Evolutionary conservation across 352 stramenopile genomes (phyloP).

Genomic region (Globisporangium okanoganense): DNA sequence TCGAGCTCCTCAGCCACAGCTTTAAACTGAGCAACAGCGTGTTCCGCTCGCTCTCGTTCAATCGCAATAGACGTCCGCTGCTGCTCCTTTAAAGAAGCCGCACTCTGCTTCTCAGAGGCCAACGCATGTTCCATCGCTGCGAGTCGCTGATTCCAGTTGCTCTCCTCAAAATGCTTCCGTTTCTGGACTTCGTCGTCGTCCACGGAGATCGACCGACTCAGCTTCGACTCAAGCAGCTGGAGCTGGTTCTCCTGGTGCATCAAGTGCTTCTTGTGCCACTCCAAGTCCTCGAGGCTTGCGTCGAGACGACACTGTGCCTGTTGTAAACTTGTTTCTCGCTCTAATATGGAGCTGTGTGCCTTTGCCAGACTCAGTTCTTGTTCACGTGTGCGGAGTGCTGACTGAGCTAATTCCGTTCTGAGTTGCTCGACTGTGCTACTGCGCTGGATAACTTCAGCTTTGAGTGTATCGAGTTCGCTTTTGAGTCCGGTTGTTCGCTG

Average conservation of each 20-base stretch:
- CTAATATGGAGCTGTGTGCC: neutral
- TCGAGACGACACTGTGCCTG: slow-evolving; percentile 22
- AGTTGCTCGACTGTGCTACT: neutral
- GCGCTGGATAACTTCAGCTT: neutral
- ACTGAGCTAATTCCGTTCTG: neutral
- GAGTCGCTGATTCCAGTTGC: slow-evolving; percentile 58
- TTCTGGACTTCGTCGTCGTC: slow-evolving; percentile 46
- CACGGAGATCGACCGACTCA: slow-evolving; percentile 41
- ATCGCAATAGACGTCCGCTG: slow-evolving; percentile 28
- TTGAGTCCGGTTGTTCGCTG: neutral
- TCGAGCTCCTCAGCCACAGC: slow-evolving; percentile 50
- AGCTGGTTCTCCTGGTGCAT: slow-evolving; percentile 46
- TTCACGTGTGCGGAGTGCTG: neutral
- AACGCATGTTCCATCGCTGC: slow-evolving; percentile 51
- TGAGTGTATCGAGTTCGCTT: slow-evolving; percentile 5
- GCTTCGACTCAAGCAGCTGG: slow-evolving; percentile 39
- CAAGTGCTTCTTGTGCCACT: slow-evolving; percentile 24
- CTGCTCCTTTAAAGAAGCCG: slow-evolving; percentile 33
- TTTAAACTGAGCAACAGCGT: slow-evolving; percentile 36
- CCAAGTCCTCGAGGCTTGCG: slow-evolving; percentile 25
- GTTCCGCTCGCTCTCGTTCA: slow-evolving; percentile 39
- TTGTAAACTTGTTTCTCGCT: slow-evolving; percentile 17
- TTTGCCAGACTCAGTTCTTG: neutral
- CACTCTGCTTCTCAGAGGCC: slow-evolving; percentile 35
- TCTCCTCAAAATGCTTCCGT: slow-evolving; percentile 40